A percentile compares a stretch with the other conserved stretches of the same genome.
Conservation (phyloP, 1,284 basidiomycete species). For the Ceratobasidium sp. region DNA sequence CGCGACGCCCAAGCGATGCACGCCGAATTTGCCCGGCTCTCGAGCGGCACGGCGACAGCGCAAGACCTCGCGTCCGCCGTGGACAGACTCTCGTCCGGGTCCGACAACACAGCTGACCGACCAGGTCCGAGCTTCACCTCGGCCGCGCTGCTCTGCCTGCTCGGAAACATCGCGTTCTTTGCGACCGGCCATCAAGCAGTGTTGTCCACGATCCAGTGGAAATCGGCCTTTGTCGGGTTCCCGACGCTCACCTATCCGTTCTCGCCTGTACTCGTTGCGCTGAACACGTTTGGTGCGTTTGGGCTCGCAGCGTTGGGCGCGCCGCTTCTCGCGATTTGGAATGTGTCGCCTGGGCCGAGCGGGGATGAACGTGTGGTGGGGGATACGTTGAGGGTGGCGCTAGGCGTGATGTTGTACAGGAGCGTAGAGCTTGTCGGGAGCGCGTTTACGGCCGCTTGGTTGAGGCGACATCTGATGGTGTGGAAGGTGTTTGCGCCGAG, state of each 20-base stretch:
- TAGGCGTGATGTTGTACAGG: slow-evolving; percentile 81
- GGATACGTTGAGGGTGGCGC: slow-evolving; percentile 59
- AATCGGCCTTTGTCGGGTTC: slow-evolving; percentile 86
- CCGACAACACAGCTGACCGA: slow-evolving; percentile 49
- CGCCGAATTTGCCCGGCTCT: slow-evolving; percentile 30
- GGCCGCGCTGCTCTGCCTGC: slow-evolving; percentile 76
- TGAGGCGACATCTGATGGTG: slow-evolving; percentile 95
- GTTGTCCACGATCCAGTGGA: slow-evolving; percentile 95
- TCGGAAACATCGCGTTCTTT: slow-evolving; percentile 85
- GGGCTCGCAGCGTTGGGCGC: slow-evolving; percentile 72
- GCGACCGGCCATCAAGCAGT: slow-evolving; percentile 93
- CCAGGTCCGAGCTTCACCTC: slow-evolving; percentile 70
- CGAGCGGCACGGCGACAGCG: slow-evolving; percentile 5
- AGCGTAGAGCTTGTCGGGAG: slow-evolving; percentile 75
- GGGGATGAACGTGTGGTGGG: slow-evolving; percentile 56
- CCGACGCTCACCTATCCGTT: slow-evolving; percentile 77
- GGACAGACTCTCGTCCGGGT: slow-evolving; percentile 48
- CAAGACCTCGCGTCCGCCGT: slow-evolving; percentile 36
- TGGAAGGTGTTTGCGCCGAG: slow-evolving; percentile 99
- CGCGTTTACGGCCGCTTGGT: slow-evolving; percentile 78
- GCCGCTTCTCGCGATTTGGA: slow-evolving; percentile 89
- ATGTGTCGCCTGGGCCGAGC: slow-evolving; percentile 72
- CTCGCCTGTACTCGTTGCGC: slow-evolving; percentile 80
- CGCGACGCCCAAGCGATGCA: slow-evolving; percentile 74
- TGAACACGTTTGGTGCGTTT: slow-evolving; percentile 86